These are phyloP conservation scores for Tuber borchii DNA, from an alignment of 495 filamentous ascomycete species.

Conservation along the genomic window DNA sequence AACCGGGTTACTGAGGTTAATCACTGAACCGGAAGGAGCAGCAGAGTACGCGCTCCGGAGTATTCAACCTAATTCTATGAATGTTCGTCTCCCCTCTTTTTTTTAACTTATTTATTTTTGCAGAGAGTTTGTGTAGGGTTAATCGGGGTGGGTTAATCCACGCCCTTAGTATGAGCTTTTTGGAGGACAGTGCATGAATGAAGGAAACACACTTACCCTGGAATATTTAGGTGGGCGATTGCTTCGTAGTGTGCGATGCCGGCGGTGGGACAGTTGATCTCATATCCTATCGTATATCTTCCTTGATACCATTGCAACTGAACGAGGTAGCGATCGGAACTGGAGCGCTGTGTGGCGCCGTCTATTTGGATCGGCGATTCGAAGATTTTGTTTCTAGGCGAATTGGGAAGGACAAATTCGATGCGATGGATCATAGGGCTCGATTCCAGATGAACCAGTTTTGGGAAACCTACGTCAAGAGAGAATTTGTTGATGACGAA, in stretches of 20 bases:
- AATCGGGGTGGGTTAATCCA: neutral
- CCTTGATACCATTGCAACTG: slow-evolving; percentile 41
- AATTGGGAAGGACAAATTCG: slow-evolving; percentile 54
- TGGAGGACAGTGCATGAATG: neutral
- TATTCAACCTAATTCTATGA: slow-evolving; percentile 51
- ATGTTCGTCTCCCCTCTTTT: slow-evolving; percentile 25
- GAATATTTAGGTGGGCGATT: slow-evolving; percentile 42
- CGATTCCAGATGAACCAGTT: slow-evolving; percentile 59
- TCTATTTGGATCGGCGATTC: slow-evolving; percentile 64
- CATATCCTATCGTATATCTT: slow-evolving; percentile 47
- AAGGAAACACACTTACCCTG: neutral
- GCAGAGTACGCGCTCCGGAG: slow-evolving; percentile 51
- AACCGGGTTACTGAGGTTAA: slow-evolving; percentile 37
- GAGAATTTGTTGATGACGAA: slow-evolving; percentile 66
- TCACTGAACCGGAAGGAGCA: slow-evolving; percentile 50
- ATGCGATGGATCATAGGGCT: slow-evolving; percentile 50
- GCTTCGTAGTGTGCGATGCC: slow-evolving; percentile 48
- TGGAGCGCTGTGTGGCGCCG: slow-evolving; percentile 60
- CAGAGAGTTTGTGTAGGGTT: slow-evolving; percentile 15
- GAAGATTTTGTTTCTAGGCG: slow-evolving; percentile 58
- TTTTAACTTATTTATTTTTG: slow-evolving; percentile 4
- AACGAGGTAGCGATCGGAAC: slow-evolving; percentile 47
- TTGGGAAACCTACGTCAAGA: slow-evolving; percentile 63
- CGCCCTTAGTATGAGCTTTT: neutral
- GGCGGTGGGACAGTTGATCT: slow-evolving; percentile 50